A percentile compares a stretch with the other conserved stretches of the same genome.
phyloP scores from a whole-genome alignment of 495 filamentous ascomycete genomes.

The Pyrenula aspistea region DNA sequence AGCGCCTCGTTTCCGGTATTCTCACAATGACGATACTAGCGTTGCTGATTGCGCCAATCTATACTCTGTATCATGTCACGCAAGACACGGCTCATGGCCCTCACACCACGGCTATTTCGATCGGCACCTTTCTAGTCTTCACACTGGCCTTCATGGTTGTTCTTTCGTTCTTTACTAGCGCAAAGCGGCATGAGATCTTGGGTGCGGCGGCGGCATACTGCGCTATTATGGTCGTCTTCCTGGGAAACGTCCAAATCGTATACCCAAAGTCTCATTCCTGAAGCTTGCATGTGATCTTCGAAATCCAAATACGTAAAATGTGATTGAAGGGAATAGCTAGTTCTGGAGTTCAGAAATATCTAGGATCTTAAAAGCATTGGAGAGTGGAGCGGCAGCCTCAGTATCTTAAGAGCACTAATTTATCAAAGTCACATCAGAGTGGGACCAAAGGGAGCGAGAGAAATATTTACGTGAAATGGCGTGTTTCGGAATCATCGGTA shows the following conservation, averaged over 20 bases:
- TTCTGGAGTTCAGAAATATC: too few relatives aligned
- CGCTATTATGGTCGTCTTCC: constrained; percentile 5
- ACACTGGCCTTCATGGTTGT: constrained; percentile 1
- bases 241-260: constrained; percentile 5
- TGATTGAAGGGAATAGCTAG: too few relatives aligned
- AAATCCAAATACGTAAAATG: too few relatives aligned
- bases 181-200: constrained; percentile 4
- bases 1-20: constrained; percentile 6
- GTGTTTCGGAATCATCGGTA: too few relatives aligned
- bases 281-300: constrained; percentile 9
- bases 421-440: too few relatives aligned
- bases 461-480: too few relatives aligned
- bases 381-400: too few relatives aligned
- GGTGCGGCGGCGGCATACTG: constrained; percentile 7
- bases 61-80: constrained; percentile 8
- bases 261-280: constrained; percentile 8
- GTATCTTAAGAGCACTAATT: too few relatives aligned
- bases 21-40: constrained; percentile 9
- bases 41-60: constrained; percentile 14
- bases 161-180: constrained; percentile 3
- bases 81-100: not conserved
- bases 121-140: constrained; percentile 2
- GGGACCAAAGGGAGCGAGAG: too few relatives aligned
- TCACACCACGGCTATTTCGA: constrained; percentile 1
- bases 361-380: too few relatives aligned